phyloP scores from a whole-genome alignment of 2,329 filamentous ascomycete genomes.

The Aspergillus sp. region DNA sequence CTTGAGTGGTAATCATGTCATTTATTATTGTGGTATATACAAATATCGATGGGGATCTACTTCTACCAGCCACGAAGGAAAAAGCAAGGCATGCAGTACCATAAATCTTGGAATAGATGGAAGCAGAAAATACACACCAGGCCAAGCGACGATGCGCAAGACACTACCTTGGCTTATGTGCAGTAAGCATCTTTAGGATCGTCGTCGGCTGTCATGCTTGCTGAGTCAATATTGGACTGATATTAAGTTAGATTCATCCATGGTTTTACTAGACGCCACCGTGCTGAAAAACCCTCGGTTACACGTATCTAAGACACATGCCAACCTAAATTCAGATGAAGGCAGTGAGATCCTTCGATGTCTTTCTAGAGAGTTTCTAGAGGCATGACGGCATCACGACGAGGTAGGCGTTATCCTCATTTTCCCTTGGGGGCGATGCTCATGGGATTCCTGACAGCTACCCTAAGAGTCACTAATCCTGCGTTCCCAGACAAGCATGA shows the following conservation, averaged over 20 bases:
- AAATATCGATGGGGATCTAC: not conserved
- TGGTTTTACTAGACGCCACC: not conserved
- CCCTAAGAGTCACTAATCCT: not conserved
- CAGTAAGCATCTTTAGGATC: not conserved
- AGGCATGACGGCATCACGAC: not conserved
- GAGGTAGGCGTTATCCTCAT: not conserved
- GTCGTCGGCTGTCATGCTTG: not conserved
- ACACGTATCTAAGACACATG: not conserved
- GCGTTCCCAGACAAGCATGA: not conserved
- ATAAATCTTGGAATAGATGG: not conserved
- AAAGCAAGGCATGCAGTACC: not conserved
- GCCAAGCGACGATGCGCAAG: not conserved
- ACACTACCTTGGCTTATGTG: not conserved
- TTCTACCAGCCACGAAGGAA: too few relatives aligned
- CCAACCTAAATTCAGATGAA: not conserved
- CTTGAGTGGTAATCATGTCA: not conserved
- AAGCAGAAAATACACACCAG: not conserved
- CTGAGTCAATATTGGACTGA: too few relatives aligned
- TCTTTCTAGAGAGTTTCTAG: constrained; percentile 1
- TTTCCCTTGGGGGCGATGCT: not conserved
- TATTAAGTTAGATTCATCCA: not conserved
- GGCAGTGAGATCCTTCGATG: not conserved
- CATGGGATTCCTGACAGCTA: not conserved
- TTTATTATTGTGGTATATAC: not conserved
- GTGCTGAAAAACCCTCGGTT: not conserved